Evolutionary conservation across 306 rosid species (phyloP), one percentile per base, ranked within the genome.

Genomic region (Fagus sylvatica): DNA sequence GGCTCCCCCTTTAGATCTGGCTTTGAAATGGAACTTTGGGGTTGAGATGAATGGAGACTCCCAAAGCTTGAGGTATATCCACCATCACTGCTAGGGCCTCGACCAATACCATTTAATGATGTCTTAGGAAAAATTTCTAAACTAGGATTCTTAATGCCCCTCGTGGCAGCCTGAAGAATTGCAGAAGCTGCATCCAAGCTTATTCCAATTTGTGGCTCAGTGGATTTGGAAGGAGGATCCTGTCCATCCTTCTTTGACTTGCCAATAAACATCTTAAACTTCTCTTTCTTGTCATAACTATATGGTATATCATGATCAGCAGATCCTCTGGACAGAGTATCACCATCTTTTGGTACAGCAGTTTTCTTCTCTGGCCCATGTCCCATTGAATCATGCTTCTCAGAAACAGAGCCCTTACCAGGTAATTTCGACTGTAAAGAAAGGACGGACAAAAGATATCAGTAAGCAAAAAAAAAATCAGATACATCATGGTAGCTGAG

Each of bases 81-180:
- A 75, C 86, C 84, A 54, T 86, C 89, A 83, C 82, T 79, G 42
- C 82, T 86, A 60, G 49, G 84, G 59, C 84, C 85, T 77, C 81
- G 89, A 83, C 75, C 84, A 74, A 60, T 84, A 75, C 88, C 83
- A 79, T 87, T 74, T 0, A 69, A 75, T 80, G 90, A 87, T 22
- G 90, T 57, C 80, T 78, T 91, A 19, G 76, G 71, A 42, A 88
- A 78, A 43, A 77, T 30, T 61, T 84, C 94, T 12, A 93, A 71
- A 78, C 71, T 74, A 5, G 95, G 88, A 62, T 81, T 85, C 85
- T 81, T 93, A 48, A 87, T 76, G 56, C 97, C 95, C 86, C 91
- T 85, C 46, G 91, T 89, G 72, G 90, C 98, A 61, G 90, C 98
- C 87, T 88, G 90, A 75, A 93, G 98, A 83, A 93, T 93, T 84